Evolutionary conservation across 257 asterid genomes (phyloP).

Genomic region (Cordia subcordata): DNA sequence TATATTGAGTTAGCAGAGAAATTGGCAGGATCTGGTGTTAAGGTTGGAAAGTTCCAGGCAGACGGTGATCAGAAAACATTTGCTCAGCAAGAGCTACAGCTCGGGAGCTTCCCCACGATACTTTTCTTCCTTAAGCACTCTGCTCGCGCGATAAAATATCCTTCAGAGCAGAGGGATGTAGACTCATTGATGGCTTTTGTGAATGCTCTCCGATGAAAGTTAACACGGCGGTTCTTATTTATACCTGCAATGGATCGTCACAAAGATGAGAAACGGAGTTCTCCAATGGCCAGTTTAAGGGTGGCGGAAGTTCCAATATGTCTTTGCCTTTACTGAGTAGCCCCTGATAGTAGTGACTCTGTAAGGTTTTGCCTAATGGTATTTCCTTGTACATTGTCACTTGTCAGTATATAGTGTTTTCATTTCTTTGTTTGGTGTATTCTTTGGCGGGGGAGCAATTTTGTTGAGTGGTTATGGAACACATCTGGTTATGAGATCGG

Average conservation of each 20-base stretch:
- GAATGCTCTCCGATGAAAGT: constrained; percentile 50
- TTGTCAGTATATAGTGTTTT: too few relatives aligned
- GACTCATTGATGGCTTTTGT: constrained; percentile 75
- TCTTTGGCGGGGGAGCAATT: too few relatives aligned
- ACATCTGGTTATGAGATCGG: too few relatives aligned
- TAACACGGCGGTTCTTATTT: too few relatives aligned
- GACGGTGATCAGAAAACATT: constrained; percentile 81
- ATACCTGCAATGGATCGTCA: background rate
- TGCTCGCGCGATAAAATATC: constrained; percentile 56
- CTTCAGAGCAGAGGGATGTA: constrained; percentile 77
- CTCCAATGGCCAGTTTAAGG: background rate
- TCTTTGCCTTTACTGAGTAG: too few relatives aligned
- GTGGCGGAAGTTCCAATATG: too few relatives aligned
- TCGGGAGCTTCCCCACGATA: constrained; percentile 78
- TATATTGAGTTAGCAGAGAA: constrained; percentile 60
- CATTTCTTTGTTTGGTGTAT: too few relatives aligned
- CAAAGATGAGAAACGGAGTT: background rate
- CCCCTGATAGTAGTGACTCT: too few relatives aligned
- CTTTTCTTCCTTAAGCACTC: constrained; percentile 72
- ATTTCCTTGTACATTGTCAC: too few relatives aligned
- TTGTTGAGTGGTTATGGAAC: too few relatives aligned
- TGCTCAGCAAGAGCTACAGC: constrained; percentile 56
- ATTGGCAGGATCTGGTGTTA: constrained; percentile 58
- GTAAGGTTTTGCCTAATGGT: too few relatives aligned
- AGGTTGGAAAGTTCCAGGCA: constrained; percentile 77